Evolutionary conservation across 176 grass and related monocot species (phyloP).

Genomic region (Aechmea fasciata): DNA sequence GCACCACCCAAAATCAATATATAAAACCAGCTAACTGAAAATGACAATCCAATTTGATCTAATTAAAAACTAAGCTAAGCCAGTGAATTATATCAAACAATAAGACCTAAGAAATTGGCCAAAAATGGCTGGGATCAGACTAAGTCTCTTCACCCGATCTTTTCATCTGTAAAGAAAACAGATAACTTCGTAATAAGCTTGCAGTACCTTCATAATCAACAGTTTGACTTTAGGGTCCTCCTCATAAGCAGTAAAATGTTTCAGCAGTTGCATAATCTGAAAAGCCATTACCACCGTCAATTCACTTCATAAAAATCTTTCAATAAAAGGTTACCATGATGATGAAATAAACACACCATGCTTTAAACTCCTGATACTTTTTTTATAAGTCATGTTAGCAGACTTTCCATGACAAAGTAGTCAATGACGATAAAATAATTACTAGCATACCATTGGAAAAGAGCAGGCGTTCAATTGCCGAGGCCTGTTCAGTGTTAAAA

Average conservation of each 20-base stretch:
- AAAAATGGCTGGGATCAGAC: neutral
- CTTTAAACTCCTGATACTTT: neutral
- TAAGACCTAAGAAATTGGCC: neutral
- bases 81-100: neutral
- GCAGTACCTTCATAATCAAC: constrained; percentile 72
- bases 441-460: constrained; percentile 51
- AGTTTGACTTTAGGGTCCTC: constrained; percentile 57
- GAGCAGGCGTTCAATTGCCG: constrained; percentile 76
- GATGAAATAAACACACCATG: neutral
- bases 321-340: neutral
- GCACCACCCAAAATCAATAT: too few relatives aligned
- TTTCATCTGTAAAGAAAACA: too few relatives aligned
- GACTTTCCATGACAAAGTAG: neutral
- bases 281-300: constrained; percentile 5
- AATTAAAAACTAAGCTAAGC: too few relatives aligned
- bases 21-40: too few relatives aligned
- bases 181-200: neutral
- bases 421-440: neutral
- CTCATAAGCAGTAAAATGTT: constrained; percentile 52
- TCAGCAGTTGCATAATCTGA: constrained; percentile 66
- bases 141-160: too few relatives aligned
- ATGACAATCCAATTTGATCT: too few relatives aligned
- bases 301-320: neutral
- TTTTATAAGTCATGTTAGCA: neutral
- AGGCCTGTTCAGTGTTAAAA: constrained; percentile 74